A percentile compares a stretch with the other conserved stretches of the same genome.
Conservation (phyloP, 2,329 filamentous ascomycete species). For the Knoxdaviesia capensis region DNA sequence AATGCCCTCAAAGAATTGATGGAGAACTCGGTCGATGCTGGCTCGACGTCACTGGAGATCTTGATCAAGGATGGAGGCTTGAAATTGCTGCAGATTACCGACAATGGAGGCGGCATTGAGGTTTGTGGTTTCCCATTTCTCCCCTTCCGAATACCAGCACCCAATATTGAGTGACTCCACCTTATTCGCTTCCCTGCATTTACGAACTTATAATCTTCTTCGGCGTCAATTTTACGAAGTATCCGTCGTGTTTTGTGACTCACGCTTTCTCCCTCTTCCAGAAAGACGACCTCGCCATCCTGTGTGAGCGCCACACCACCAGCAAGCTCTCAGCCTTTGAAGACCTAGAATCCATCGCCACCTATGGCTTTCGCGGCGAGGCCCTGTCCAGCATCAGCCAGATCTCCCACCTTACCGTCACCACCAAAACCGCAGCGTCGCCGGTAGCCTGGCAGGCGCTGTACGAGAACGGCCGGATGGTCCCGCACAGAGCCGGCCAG, state of each 20-base stretch:
- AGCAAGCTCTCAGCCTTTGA: conserved; percentile 91
- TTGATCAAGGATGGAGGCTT: conserved; percentile 87
- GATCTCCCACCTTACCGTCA: conserved; percentile 87
- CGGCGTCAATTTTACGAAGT: neutral
- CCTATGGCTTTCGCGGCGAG: conserved; percentile 95
- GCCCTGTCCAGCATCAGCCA: conserved; percentile 95
- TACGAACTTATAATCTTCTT: neutral
- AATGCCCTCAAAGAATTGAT: conserved; percentile 93
- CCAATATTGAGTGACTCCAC: neutral
- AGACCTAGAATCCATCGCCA: conserved; percentile 73
- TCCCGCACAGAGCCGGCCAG: conserved; percentile 73
- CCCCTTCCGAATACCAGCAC: neutral
- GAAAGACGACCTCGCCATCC: conserved; percentile 78
- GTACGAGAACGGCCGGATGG: conserved; percentile 66
- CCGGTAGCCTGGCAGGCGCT: conserved; percentile 78
- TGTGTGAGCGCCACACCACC: conserved; percentile 92
- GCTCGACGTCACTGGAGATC: conserved; percentile 76
- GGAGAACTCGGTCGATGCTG: conserved; percentile 95
- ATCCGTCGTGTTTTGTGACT: neutral
- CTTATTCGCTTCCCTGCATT: neutral
- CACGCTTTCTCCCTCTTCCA: conserved; percentile 14
- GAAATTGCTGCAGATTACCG: conserved; percentile 88
- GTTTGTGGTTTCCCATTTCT: conserved; percentile 27
- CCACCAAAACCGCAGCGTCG: conserved; percentile 78
- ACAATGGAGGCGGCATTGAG: conserved; percentile 91